Conservation (phyloP, 192 early-diverging fungal genomes). For the Linnemannia hyalina region DNA sequence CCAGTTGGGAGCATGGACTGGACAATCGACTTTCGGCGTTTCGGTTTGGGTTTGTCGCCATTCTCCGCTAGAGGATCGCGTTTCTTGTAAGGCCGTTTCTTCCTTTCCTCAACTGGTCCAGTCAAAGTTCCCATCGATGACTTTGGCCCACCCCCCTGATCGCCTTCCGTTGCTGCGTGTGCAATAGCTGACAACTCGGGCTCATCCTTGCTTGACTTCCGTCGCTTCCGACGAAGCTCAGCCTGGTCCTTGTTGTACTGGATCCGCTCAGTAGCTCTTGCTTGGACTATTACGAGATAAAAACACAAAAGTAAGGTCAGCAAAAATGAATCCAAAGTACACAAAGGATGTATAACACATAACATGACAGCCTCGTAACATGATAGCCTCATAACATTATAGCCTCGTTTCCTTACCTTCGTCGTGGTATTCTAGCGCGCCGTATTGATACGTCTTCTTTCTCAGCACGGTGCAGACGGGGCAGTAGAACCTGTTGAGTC, state of each 20-base stretch:
- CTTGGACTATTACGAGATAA: conserved; percentile 15
- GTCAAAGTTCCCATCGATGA: neutral
- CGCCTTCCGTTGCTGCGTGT: neutral
- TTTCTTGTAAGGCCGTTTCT: conserved; percentile 40
- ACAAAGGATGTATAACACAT: too few species aligned
- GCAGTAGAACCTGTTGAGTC: conserved; percentile 65
- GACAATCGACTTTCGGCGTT: conserved; percentile 31
- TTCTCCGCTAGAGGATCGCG: conserved; percentile 17
- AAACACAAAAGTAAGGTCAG: neutral
- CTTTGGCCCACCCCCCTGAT: neutral
- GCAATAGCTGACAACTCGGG: conserved; percentile 7
- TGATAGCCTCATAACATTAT: too few species aligned
- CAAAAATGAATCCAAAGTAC: neutral
- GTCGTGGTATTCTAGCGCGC: conserved; percentile 6
- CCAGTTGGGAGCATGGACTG: conserved; percentile 10
- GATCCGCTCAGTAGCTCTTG: conserved; percentile 11
- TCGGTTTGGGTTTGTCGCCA: conserved; percentile 23
- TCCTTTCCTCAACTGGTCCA: conserved; percentile 27
- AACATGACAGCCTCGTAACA: too few species aligned
- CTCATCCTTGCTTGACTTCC: conserved; percentile 35
- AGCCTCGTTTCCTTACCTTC: conserved; percentile 26
- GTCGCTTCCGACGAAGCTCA: conserved; percentile 26
- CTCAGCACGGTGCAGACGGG: conserved; percentile 64
- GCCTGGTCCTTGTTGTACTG: conserved; percentile 21
- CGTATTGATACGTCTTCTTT: conserved; percentile 30